Conservation (phyloP, 129 eudicot species). For the Escallonia rubra region DNA sequence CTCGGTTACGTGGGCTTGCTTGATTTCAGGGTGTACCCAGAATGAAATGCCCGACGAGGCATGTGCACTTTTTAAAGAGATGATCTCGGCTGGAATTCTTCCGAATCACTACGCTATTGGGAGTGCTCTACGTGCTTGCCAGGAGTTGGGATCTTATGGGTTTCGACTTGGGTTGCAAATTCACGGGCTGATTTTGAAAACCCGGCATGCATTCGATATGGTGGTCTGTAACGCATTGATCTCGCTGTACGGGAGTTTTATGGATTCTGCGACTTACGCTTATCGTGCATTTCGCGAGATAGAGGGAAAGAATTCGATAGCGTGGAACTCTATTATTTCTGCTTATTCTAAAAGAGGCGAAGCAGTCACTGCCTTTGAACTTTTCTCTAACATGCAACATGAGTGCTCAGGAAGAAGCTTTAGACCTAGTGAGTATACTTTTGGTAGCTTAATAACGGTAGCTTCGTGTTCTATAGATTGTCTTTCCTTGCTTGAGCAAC, state of each 20-base stretch:
- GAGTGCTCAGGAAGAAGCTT: slow-evolving; percentile 35
- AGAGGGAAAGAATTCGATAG: slow-evolving; percentile 37
- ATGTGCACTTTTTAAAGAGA: slow-evolving; percentile 40
- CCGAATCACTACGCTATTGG: slow-evolving; percentile 69
- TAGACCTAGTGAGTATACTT: slow-evolving; percentile 70
- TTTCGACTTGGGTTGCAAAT: slow-evolving; percentile 62
- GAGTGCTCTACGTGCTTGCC: slow-evolving; percentile 81
- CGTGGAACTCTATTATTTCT: slow-evolving; percentile 88
- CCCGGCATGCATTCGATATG: slow-evolving; percentile 38
- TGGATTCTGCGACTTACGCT: slow-evolving; percentile 44
- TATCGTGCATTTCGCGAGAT: slow-evolving; percentile 58
- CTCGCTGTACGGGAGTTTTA: slow-evolving; percentile 72
- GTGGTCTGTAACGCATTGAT: slow-evolving; percentile 79
- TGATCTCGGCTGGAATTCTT: slow-evolving; percentile 46
- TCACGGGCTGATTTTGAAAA: slow-evolving; percentile 66
- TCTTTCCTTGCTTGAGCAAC: slow-evolving; percentile 52
- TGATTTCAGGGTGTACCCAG: slow-evolving; percentile 75
- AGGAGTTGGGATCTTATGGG: slow-evolving; percentile 40
- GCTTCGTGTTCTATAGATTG: slow-evolving; percentile 32
- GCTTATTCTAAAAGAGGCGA: slow-evolving; percentile 69
- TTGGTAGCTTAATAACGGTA: slow-evolving; percentile 66
- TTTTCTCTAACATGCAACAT: slow-evolving; percentile 55
- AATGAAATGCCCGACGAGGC: slow-evolving; percentile 50
- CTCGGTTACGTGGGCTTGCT: slow-evolving; percentile 76
- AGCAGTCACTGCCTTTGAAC: slow-evolving; percentile 42